Conservation (phyloP, 345 rosid genomes). For the Populus tremula region DNA sequence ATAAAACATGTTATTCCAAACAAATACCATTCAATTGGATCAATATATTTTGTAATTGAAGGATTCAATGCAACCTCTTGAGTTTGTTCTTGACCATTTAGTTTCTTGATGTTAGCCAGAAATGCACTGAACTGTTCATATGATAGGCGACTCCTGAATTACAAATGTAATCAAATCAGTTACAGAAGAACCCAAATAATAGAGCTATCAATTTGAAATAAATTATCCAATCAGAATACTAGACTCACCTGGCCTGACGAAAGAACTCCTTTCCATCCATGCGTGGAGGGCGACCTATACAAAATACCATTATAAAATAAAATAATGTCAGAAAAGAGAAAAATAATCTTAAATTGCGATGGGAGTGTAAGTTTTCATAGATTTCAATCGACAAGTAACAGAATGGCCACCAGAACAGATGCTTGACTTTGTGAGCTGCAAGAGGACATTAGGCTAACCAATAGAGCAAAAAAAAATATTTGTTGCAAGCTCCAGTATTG, state of each 20-base stretch:
- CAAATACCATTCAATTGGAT: neutral
- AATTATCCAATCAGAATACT: neutral
- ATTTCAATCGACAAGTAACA: neutral
- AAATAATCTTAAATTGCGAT: neutral
- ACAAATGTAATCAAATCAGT: conserved; percentile 8
- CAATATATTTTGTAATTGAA: neutral
- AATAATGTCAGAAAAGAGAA: conserved; percentile 6
- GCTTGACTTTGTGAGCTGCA: neutral
- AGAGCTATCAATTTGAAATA: neutral
- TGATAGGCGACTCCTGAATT: conserved; percentile 76
- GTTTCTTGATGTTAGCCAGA: conserved; percentile 84
- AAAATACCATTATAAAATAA: conserved; percentile 7
- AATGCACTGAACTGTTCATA: conserved; percentile 94
- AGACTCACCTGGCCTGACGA: conserved; percentile 80
- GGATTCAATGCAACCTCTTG: conserved; percentile 54
- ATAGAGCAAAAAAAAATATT: too few relatives aligned
- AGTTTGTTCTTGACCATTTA: conserved; percentile 84
- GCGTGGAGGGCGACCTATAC: conserved; percentile 54
- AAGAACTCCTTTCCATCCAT: conserved; percentile 98
- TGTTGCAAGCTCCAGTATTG: neutral
- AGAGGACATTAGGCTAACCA: neutral
- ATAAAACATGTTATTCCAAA: neutral
- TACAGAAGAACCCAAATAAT: neutral
- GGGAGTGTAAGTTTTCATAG: neutral
- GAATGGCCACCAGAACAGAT: neutral